These are phyloP conservation scores for Septoria linicola DNA, from an alignment of 2,329 filamentous ascomycete genomes.

Conservation along the genomic window DNA sequence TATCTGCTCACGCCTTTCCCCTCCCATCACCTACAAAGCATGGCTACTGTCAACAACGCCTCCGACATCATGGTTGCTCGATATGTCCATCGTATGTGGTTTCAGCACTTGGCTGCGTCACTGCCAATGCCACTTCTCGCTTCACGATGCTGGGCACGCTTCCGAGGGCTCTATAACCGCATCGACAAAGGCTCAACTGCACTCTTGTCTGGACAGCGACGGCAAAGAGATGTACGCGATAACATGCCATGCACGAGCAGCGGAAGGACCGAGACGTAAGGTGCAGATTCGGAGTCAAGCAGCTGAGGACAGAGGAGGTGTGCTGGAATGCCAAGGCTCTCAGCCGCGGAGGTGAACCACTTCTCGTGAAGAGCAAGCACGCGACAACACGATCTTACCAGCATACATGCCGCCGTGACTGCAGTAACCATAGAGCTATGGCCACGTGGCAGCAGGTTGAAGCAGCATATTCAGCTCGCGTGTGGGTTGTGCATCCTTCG, in stretches of 20 bases:
- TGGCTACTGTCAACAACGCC: not conserved
- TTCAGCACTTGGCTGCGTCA: conserved; percentile 4
- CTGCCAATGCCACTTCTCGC: conserved; percentile 5
- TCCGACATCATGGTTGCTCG: conserved; percentile 6
- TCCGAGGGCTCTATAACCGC: no score
- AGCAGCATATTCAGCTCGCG: no score
- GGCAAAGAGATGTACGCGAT: no score
- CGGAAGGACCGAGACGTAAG: not conserved
- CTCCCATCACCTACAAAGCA: not conserved
- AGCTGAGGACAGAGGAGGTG: not conserved
- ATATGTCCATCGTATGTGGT: not conserved
- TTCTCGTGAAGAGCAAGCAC: not conserved
- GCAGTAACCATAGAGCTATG: no score
- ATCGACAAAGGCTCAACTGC: not conserved
- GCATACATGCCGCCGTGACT: no score
- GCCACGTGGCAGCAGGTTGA: no score
- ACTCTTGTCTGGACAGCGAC: not conserved
- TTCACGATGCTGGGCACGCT: conserved; percentile 8
- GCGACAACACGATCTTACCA: no score
- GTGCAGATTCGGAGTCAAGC: not conserved
- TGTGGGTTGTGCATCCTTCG: no score
- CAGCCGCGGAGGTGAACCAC: not conserved
- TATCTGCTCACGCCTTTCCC: not conserved
- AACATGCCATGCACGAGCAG: no score
- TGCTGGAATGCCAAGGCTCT: not conserved